Base-by-base conservation (phyloP, 2,329 filamentous ascomycete species). In the Parastagonospora nodorum region DNA sequence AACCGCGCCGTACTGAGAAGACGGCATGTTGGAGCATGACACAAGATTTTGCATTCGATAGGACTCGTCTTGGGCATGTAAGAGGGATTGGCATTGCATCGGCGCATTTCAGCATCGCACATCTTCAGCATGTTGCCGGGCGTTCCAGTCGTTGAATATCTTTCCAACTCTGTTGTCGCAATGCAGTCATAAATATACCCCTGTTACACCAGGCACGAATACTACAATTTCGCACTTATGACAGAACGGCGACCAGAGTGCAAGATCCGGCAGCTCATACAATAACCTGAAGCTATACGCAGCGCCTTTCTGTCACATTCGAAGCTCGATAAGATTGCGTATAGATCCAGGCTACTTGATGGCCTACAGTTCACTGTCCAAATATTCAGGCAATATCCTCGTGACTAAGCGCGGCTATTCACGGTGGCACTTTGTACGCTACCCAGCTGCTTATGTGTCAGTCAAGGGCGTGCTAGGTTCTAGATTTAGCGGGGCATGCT, bases 1-100 rank as follows among this genome's bases (percentile, higher is more conserved):
- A 78, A 95, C 90, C n/a, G 81, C 83, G 65, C 84, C 86, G 5
- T 73, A 73, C 49, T 72, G 53, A 59, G 32, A 33, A 30, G 29
- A n/a, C 12, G 46, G 29, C 15, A 35, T 45, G 15, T 27, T 39
- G 33, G 42, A 30, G n/a, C 33, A 7, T 16, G 6, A n/a, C 28
- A 38, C 11, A 11, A 1, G 28, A 24, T n/a, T 31, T 30, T n/a
- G 24, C n/a, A 29, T 9, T 28, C 6, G 16, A 11, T 28, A 28
- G n/a, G 8, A 15, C 19, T 11, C 30, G 28, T 12, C 40, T 29
- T 15, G 11, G 39, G 19, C 29, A 38, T 33, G 29, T 38, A 37
- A 31, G 37, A 57, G 45, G 43, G 39, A 48, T 58, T 53, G 48
- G 50, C 54, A 55, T 56, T 51, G 49, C 53, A 57, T 55, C 48